Evolutionary conservation across 2,329 filamentous ascomycete species (phyloP).

Genomic region (Aspergillus sp.): DNA sequence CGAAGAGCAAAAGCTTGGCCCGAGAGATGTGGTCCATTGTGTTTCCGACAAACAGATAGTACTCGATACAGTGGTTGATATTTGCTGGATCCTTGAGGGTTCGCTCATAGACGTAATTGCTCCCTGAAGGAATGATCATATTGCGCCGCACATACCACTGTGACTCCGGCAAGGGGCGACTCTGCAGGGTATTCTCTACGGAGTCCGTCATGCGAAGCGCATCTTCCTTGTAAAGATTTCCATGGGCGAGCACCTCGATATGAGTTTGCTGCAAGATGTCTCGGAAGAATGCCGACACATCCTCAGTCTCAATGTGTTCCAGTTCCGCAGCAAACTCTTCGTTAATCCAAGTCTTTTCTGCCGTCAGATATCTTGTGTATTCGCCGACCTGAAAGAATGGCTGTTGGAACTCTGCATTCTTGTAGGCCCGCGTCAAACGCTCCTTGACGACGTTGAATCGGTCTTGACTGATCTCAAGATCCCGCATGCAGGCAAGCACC

Average conservation of each 20-base stretch:
- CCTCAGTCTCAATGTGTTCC: slow-evolving; percentile 62
- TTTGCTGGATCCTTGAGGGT: slow-evolving; percentile 78
- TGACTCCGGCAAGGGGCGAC: slow-evolving; percentile 61
- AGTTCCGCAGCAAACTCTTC: slow-evolving; percentile 74
- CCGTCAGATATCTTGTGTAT: slow-evolving; percentile 71
- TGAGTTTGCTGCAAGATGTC: slow-evolving; percentile 75
- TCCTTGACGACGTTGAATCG: slow-evolving; percentile 91
- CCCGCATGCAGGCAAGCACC: slow-evolving; percentile 72
- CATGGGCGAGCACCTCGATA: slow-evolving; percentile 80
- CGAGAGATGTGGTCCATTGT: slow-evolving; percentile 60
- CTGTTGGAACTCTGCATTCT: slow-evolving; percentile 80
- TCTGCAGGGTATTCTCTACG: slow-evolving; percentile 68
- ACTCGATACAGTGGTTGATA: slow-evolving; percentile 79
- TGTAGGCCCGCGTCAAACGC: slow-evolving; percentile 63
- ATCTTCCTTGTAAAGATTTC: slow-evolving; percentile 91
- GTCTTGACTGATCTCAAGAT: slow-evolving; percentile 75
- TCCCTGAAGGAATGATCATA: slow-evolving; percentile 66
- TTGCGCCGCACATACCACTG: slow-evolving; percentile 76
- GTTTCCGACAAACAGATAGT: slow-evolving; percentile 62
- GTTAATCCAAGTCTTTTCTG: slow-evolving; percentile 67
- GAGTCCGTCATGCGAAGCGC: slow-evolving; percentile 76
- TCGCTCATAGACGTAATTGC: slow-evolving; percentile 76
- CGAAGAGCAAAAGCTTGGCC: slow-evolving; percentile 70
- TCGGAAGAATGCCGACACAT: slow-evolving; percentile 68
- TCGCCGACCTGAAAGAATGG: slow-evolving; percentile 83